These are phyloP conservation scores for Dipteronia dyeriana DNA, from an alignment of 345 rosid genomes.

Conservation along the genomic window DNA sequence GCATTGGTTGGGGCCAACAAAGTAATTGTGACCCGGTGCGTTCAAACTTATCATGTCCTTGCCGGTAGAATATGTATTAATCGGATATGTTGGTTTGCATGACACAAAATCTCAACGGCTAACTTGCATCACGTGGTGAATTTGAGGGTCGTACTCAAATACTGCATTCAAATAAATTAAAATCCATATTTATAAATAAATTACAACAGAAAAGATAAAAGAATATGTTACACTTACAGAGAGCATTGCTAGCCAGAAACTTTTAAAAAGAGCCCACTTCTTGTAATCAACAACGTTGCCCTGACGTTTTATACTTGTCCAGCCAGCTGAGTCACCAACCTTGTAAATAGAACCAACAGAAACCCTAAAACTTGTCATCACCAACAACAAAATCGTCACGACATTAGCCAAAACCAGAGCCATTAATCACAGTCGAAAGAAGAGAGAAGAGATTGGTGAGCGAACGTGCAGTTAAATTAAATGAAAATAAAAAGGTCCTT, in stretches of 20 bases:
- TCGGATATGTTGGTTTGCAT: slow-evolving; percentile 24
- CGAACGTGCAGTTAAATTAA: not conserved
- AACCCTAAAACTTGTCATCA: not conserved
- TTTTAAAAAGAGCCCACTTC: not conserved
- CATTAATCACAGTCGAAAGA: not conserved
- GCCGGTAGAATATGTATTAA: slow-evolving; percentile 29
- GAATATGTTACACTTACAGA: not conserved
- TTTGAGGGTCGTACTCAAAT: slow-evolving; percentile 28
- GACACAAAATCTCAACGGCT: too few relatives aligned
- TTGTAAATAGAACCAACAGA: not conserved
- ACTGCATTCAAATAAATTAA: slow-evolving; percentile 17
- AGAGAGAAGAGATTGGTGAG: not conserved
- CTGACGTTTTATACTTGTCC: not conserved
- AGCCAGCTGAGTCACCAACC: not conserved
- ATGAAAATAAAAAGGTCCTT: not conserved
- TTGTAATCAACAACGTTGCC: not conserved
- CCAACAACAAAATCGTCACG: not conserved
- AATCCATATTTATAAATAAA: not conserved
- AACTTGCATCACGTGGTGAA: slow-evolving; percentile 40
- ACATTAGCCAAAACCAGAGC: not conserved
- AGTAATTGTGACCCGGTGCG: slow-evolving; percentile 30
- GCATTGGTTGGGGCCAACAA: not conserved
- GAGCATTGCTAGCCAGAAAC: not conserved
- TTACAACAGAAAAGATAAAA: not conserved
- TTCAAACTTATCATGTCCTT: slow-evolving; percentile 24